Conservation (phyloP, 441 rosid genomes). For the Gossypium laxum region DNA sequence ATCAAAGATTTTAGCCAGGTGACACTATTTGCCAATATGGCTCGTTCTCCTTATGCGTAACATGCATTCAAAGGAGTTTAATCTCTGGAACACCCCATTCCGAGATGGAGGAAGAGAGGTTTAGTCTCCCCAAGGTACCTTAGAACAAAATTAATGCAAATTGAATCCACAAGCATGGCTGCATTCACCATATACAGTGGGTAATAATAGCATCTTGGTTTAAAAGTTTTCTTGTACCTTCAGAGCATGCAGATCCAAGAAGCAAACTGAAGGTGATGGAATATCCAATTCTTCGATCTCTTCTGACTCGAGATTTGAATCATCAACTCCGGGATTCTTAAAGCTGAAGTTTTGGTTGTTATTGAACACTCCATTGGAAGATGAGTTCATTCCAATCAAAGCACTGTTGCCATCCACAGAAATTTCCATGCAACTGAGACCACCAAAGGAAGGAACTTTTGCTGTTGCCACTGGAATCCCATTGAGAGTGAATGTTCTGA, state of each 20-base stretch:
- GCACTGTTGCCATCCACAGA: constrained; percentile 70
- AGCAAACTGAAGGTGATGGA: constrained; percentile 69
- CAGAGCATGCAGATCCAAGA: constrained; percentile 66
- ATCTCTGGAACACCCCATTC: too few species aligned
- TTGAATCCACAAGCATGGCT: neutral
- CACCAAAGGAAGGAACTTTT: constrained; percentile 51
- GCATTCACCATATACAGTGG: neutral
- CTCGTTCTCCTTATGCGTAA: neutral
- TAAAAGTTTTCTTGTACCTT: constrained; percentile 40
- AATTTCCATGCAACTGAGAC: constrained; percentile 73
- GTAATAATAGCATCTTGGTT: neutral
- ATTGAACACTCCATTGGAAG: constrained; percentile 20
- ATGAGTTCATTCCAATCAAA: constrained; percentile 59
- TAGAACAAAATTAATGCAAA: neutral
- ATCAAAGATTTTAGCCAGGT: constrained; percentile 12
- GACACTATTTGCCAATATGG: neutral
- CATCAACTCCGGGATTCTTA: constrained; percentile 23
- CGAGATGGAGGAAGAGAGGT: neutral
- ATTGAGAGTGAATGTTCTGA: constrained; percentile 66
- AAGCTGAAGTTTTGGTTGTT: constrained; percentile 16
- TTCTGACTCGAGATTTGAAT: constrained; percentile 26
- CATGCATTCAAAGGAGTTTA: neutral
- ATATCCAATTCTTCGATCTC: constrained; percentile 39
- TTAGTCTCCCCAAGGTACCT: neutral
- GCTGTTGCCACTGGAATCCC: constrained; percentile 59